Base-by-base conservation (phyloP, 2,329 filamentous ascomycete genomes). In the Neofusicoccum laricinum region DNA sequence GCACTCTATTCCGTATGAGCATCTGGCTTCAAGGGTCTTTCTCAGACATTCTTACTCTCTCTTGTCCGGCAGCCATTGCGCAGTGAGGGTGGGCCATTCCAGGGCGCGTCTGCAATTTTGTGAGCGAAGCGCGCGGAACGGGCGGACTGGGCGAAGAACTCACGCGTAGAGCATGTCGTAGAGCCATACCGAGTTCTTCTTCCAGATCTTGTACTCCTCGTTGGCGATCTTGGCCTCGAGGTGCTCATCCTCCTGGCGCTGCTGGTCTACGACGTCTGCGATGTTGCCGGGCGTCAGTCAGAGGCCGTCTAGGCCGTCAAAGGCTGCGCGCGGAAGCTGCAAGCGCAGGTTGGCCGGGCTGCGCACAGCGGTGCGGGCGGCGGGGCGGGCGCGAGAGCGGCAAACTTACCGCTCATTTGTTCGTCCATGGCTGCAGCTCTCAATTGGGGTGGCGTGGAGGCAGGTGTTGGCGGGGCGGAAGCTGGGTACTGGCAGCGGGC, bases 181-280 rank as follows among this genome's bases (percentile, higher is more conserved):
- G 71, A 99, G 90, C 75, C 98, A 98, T 3, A 95, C 93, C 69
- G 91, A 92, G 80, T 99, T 99, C 84, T 99, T 99, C 85, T 99
- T 99, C 95, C 95, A 99, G 69, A 94, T 97, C 79, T 99, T 99
- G 86, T 99, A 99, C 78, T 99, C 95, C 82, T 99, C 95, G 71
- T 98, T 98, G 79, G 98, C 93, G 66, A 96, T 84, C 79, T 96
- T 93, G 79, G 96, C 90, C 74, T 91, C 88, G 69, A 86, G 80
- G 74, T 91, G 84, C 75, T 89, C 84, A 65, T 91, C 88, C 61
- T 91, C 90, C 66, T 87, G 84, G 51, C 84, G 76, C 63, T 69
- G 71, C 45, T 68, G 66, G 58, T 74, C 72, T 69, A 72, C 61
- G 67, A 79, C 78, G 71, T 81, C 83, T 82, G 65, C 68, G 59